Base-by-base conservation (phyloP, 2,329 filamentous ascomycete species). In the Colletotrichum tofieldiae region DNA sequence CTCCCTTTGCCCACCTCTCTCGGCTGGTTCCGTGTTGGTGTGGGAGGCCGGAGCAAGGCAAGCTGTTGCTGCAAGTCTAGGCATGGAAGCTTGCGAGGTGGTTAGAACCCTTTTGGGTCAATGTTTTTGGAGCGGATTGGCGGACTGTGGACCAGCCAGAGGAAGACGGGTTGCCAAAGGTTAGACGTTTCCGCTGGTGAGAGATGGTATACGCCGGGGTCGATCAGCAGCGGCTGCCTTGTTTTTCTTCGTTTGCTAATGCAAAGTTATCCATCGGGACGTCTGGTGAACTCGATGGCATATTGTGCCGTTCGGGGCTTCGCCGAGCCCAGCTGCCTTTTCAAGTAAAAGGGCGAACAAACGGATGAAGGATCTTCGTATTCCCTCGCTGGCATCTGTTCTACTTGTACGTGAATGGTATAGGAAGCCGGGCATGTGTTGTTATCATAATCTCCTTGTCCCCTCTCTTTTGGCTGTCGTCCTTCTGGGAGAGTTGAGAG, bases 1-100 rank as follows among this genome's bases (percentile, higher is more conserved):
- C 32, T n/a, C 29, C 1, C 11, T 73, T 68, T 68, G 75, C 74
- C 62, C 72, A 77, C 76, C 77, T 77, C 47, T 59, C 37, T n/a
- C 54, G 58, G 68, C 41, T 58, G 45, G 29, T 63, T 68, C 65
- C 64, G 58, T 39, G 14, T 26, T 47, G 49, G n/a, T 62, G 65
- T 58, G 55, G 39, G 55, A 35, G 20, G n/a, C 37, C 18, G 47
- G 52, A 58, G 61, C 54, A 43, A 32, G 32, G 12, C 32, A 35
- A 41, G 35, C 43, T 51, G 52, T 58, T 65, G 37, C 64, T 67
- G 68, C 64, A 37, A 43, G 68, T 35, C 45, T 56, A 35, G 56
- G n/a, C 41, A 26, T 45, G 32, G 35, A 41, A 8, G 18, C 26
- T 47, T 18, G 45, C 56, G 52, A 56, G 6, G 18, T 29, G 18